These are phyloP conservation scores for Hymenoscyphus repandus DNA, from an alignment of 2,329 filamentous ascomycete genomes.

Conservation along the genomic window DNA sequence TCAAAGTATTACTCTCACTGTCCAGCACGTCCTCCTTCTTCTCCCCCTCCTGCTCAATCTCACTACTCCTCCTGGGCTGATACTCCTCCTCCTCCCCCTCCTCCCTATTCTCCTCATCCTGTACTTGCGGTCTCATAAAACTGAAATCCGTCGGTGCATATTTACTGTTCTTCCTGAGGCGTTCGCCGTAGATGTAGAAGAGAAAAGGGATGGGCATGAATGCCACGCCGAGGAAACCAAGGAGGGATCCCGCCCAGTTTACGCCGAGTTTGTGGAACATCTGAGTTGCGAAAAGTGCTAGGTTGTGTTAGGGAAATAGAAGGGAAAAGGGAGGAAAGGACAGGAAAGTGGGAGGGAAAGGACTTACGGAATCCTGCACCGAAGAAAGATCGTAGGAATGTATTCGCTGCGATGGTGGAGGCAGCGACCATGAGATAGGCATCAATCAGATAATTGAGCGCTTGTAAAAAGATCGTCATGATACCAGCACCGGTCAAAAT, in stretches of 20 bases:
- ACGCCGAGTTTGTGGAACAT: conserved; percentile 35
- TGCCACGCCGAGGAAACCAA: conserved; percentile 36
- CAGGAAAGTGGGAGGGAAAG: too few species aligned
- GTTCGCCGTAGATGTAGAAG: conserved; percentile 34
- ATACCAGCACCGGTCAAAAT: conserved; percentile 55
- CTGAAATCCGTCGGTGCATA: conserved; percentile 13
- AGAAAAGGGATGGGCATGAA: conserved; percentile 40
- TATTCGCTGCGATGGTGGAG: conserved; percentile 20
- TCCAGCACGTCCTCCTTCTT: not conserved
- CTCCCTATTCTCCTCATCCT: not conserved
- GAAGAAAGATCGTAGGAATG: conserved; percentile 17
- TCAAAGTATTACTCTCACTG: not conserved
- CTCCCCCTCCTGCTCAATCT: not conserved
- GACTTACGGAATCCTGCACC: conserved; percentile 33
- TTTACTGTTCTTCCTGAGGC: conserved; percentile 26
- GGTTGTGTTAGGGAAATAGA: not conserved
- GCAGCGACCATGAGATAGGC: conserved; percentile 19
- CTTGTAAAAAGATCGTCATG: conserved; percentile 49
- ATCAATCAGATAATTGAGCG: conserved; percentile 19
- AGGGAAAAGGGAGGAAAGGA: not conserved
- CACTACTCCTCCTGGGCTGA: not conserved
- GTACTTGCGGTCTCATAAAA: not conserved
- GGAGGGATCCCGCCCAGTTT: conserved; percentile 35
- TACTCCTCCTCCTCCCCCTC: not conserved
- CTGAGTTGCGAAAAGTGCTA: conserved; percentile 31